Percentiles rank a stretch among this genome's conserved stretches.
Evolutionary conservation across 2,329 filamentous ascomycete genomes (phyloP).

Genomic region (Ascochyta pisi): DNA sequence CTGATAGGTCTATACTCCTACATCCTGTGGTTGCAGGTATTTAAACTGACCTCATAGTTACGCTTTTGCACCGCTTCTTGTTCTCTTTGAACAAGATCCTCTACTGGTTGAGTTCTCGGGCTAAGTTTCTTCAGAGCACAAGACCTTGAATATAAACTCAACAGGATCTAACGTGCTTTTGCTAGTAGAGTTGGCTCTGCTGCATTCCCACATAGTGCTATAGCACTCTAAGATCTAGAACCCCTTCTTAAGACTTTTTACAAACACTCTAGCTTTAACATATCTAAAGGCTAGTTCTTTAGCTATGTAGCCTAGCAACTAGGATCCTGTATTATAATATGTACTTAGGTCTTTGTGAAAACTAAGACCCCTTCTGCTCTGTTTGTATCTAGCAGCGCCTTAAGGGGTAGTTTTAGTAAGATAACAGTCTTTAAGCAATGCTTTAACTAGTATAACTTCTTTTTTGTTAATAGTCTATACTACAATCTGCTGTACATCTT

Average conservation of each 20-base stretch:
- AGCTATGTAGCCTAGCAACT: conserved; percentile 56
- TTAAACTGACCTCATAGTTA: too few relatives aligned
- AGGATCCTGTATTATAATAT: conserved; percentile 58
- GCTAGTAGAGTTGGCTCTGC: conserved; percentile 56
- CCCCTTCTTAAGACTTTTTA: conserved; percentile 56
- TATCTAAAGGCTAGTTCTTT: conserved; percentile 62
- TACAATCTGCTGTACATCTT: conserved; percentile 58
- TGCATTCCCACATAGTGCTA: conserved; percentile 60
- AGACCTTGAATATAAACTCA: conserved; percentile 61
- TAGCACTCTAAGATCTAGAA: conserved; percentile 56
- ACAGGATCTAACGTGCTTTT: conserved; percentile 55
- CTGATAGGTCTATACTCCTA: too few relatives aligned
- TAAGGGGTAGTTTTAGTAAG: conserved; percentile 59
- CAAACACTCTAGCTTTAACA: conserved; percentile 58
- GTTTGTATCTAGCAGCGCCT: conserved; percentile 50
- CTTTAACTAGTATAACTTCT: conserved; percentile 61
- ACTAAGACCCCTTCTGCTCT: conserved; percentile 57
- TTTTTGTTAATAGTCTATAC: conserved; percentile 58
- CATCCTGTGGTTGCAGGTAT: too few relatives aligned
- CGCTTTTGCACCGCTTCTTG: too few relatives aligned
- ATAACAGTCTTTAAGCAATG: conserved; percentile 61
- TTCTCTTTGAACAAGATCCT: too few relatives aligned
- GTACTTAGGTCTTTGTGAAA: conserved; percentile 59
- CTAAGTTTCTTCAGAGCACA: conserved; percentile 43
- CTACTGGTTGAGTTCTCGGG: too few relatives aligned